A percentile compares a stretch with the other conserved stretches of the same genome.
phyloP scores from a whole-genome alignment of 2,329 filamentous ascomycete genomes.

The Periconia sp. region DNA sequence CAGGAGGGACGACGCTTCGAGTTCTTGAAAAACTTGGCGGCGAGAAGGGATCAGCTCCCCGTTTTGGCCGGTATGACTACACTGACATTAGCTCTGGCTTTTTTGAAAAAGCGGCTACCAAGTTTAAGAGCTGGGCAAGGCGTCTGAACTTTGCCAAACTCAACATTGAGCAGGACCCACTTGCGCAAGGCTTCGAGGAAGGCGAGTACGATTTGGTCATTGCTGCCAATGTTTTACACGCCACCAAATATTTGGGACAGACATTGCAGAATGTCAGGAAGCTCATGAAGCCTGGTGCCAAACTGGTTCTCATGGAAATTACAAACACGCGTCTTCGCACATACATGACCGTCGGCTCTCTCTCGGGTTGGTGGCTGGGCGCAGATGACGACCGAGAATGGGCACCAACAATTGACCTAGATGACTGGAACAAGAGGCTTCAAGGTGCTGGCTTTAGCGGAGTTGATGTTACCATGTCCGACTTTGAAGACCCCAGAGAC shows the following conservation, averaged over 20 bases:
- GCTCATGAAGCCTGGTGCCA: slow-evolving; percentile 27
- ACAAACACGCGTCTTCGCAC: not conserved
- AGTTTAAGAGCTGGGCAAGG: slow-evolving; percentile 1
- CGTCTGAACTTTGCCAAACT: not conserved
- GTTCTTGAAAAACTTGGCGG: not conserved
- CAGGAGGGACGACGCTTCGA: slow-evolving; percentile 1
- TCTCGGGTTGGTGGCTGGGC: slow-evolving; percentile 29
- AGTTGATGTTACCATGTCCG: slow-evolving; percentile 16
- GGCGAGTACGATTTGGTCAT: slow-evolving; percentile 21
- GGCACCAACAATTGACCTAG: slow-evolving; percentile 31
- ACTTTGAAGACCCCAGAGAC: not conserved
- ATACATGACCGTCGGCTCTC: slow-evolving; percentile 16
- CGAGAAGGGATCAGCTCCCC: not conserved
- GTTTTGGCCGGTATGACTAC: slow-evolving; percentile 19
- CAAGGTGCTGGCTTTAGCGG: slow-evolving; percentile 36
- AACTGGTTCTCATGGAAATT: slow-evolving; percentile 23
- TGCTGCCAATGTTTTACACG: slow-evolving; percentile 44
- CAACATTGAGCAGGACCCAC: not conserved
- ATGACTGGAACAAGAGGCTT: slow-evolving; percentile 40
- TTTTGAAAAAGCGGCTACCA: slow-evolving; percentile 21
- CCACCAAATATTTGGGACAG: slow-evolving; percentile 9
- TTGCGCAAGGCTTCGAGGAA: slow-evolving; percentile 17
- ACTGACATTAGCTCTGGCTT: slow-evolving; percentile 26
- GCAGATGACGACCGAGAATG: slow-evolving; percentile 30
- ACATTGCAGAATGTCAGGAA: slow-evolving; percentile 16